Percentiles rank a stretch among this genome's conserved stretches.
These are phyloP conservation scores for Malassezia pachydermatis DNA, from an alignment of 1,284 basidiomycete genomes.

Conservation along the genomic window DNA sequence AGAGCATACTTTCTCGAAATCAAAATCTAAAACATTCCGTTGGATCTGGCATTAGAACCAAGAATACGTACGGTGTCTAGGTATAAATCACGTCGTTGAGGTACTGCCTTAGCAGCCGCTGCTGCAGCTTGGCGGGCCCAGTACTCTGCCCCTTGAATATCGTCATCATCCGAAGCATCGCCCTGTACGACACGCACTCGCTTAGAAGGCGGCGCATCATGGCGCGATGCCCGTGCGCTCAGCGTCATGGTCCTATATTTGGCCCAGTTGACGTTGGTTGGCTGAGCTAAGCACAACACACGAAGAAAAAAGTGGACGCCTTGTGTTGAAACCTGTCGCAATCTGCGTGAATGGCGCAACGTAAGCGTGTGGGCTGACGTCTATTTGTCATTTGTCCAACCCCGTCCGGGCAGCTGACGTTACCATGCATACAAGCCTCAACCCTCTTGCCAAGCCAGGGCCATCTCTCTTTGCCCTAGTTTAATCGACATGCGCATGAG, in stretches of 20 bases:
- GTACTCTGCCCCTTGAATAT: background rate
- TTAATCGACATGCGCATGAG: no score
- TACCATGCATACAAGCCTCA: no score
- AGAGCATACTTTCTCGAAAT: constrained; percentile 97
- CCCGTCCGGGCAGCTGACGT: no score
- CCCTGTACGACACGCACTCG: constrained; percentile 3
- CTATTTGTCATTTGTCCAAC: no score
- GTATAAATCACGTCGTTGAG: constrained; percentile 61
- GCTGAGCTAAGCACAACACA: background rate
- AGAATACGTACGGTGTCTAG: constrained; percentile 62
- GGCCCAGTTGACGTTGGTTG: background rate
- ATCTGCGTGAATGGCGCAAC: no score
- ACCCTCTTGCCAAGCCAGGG: no score
- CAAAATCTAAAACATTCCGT: constrained; percentile 69
- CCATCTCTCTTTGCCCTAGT: no score
- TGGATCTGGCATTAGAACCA: constrained; percentile 29
- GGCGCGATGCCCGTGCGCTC: no score
- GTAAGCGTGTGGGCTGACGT: no score
- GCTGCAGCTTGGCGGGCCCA: background rate
- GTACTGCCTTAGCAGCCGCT: background rate
- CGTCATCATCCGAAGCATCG: background rate
- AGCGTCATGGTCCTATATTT: background rate
- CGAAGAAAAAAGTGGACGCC: background rate
- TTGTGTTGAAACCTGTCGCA: background rate
- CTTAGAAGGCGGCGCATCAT: background rate